A percentile compares a stretch with the other conserved stretches of the same genome.
These are phyloP conservation scores for Diaporthe caulivora DNA, from an alignment of 2,329 filamentous ascomycete species.

Conservation along the genomic window DNA sequence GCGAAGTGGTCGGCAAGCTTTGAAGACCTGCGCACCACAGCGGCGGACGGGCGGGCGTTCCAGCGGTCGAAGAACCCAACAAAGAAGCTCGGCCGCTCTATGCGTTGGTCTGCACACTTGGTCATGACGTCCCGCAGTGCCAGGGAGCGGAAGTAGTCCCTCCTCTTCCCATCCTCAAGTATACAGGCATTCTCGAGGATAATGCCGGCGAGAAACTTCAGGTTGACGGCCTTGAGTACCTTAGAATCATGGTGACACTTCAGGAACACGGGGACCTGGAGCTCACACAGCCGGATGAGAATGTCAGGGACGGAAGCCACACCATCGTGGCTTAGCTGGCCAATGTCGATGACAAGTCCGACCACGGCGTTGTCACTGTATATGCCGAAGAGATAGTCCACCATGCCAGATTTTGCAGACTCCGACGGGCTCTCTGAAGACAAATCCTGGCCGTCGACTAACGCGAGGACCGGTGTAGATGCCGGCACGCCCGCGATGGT, in stretches of 20 bases:
- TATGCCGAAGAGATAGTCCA: slow-evolving; percentile 37
- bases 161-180: slow-evolving; percentile 53
- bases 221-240: slow-evolving; percentile 44
- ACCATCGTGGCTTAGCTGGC: slow-evolving; percentile 20
- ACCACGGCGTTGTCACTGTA: slow-evolving; percentile 38
- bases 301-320: slow-evolving; percentile 28
- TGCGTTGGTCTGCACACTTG: slow-evolving; percentile 47
- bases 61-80: slow-evolving; percentile 53
- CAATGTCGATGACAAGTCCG: slow-evolving; percentile 40
- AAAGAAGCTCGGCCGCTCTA: slow-evolving; percentile 51
- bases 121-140: slow-evolving; percentile 50
- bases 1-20: slow-evolving; percentile 54
- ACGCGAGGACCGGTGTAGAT: slow-evolving; percentile 37
- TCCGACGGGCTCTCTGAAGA: slow-evolving; percentile 20
- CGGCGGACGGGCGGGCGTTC: slow-evolving; percentile 48
- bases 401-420: slow-evolving; percentile 23
- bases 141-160: slow-evolving; percentile 57
- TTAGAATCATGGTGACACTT: slow-evolving; percentile 43
- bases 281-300: slow-evolving; percentile 37
- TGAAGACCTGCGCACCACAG: slow-evolving; percentile 50
- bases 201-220: slow-evolving; percentile 51
- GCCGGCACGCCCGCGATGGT: slow-evolving; percentile 38
- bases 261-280: slow-evolving; percentile 42
- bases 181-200: slow-evolving; percentile 58
- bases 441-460: slow-evolving; percentile 41